phyloP scores from a whole-genome alignment of 805 yeast genomes.

The Grigorovia jiainica region DNA sequence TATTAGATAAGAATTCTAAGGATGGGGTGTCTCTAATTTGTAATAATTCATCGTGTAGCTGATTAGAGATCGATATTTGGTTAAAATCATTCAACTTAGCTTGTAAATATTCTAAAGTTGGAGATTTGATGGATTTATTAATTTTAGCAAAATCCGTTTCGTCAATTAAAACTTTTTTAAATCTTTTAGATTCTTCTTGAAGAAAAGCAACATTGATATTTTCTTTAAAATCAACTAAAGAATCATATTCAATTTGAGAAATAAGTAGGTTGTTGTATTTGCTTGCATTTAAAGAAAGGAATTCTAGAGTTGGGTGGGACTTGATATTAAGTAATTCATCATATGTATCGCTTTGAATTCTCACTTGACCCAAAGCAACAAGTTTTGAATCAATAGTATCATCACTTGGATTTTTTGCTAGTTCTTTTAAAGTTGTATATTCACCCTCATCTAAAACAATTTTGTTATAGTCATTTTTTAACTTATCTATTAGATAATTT shows the following conservation, averaged over 20 bases:
- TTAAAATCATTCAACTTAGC: not conserved
- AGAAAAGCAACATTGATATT: not conserved
- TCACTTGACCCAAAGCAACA: not conserved
- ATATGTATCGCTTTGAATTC: not conserved
- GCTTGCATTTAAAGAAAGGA: not conserved
- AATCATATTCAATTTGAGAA: not conserved
- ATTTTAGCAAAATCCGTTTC: not conserved
- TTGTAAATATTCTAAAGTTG: slow-evolving; percentile 7
- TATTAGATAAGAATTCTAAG: slow-evolving; percentile 3
- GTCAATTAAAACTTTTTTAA: not conserved
- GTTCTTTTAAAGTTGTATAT: not conserved
- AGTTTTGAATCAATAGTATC: not conserved
- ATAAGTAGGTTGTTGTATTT: not conserved
- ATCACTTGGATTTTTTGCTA: not conserved
- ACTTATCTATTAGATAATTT: slow-evolving; percentile 7
- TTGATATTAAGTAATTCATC: not conserved
- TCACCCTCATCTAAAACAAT: not conserved
- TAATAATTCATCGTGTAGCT: not conserved
- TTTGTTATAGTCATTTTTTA: not conserved
- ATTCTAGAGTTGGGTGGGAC: slow-evolving; percentile 1
- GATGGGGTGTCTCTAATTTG: slow-evolving; percentile 1
- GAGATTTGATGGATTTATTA: slow-evolving; percentile 1
- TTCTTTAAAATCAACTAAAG: slow-evolving; percentile 2
- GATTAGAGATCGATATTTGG: not conserved
- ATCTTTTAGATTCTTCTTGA: not conserved